Conservation (phyloP, 176 grass and related monocot genomes). For the Carex pumila region DNA sequence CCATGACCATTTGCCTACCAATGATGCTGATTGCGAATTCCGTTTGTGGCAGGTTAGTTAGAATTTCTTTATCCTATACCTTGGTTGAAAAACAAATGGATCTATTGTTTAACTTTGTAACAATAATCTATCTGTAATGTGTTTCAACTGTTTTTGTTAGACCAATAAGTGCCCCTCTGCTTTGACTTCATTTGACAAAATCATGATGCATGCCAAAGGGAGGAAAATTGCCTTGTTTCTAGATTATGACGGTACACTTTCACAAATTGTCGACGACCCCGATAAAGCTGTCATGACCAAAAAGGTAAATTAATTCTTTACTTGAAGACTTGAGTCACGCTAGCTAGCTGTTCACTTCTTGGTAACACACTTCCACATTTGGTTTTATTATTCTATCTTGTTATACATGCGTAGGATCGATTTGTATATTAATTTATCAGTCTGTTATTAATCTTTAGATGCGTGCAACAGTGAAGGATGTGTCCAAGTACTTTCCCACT, state of each 20-base stretch:
- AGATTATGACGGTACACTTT: conserved; percentile 80
- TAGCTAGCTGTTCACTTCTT: background rate
- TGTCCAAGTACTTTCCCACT: conserved; percentile 66
- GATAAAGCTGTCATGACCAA: conserved; percentile 74
- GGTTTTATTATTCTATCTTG: background rate
- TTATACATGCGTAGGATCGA: background rate
- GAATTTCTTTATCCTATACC: background rate
- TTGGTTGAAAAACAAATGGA: background rate
- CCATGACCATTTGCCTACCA: conserved; percentile 1
- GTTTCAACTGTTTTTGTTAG: conserved; percentile 26
- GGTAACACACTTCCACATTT: no score
- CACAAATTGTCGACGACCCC: conserved; percentile 77
- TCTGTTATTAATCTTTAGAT: conserved; percentile 39
- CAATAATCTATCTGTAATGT: background rate
- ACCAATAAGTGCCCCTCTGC: conserved; percentile 65
- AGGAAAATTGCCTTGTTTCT: conserved; percentile 72
- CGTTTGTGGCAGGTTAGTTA: conserved; percentile 50
- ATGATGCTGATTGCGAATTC: conserved; percentile 43
- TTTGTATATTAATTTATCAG: background rate
- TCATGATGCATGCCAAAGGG: conserved; percentile 45
- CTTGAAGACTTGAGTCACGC: background rate
- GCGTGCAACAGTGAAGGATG: conserved; percentile 63
- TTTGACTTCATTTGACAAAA: conserved; percentile 66
- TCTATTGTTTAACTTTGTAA: conserved; percentile 15
- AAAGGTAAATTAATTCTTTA: conserved; percentile 39